A percentile compares a stretch with the other conserved stretches of the same genome.
Conservation (phyloP, 148 eudicot species). For the Amaranthus cruentus region DNA sequence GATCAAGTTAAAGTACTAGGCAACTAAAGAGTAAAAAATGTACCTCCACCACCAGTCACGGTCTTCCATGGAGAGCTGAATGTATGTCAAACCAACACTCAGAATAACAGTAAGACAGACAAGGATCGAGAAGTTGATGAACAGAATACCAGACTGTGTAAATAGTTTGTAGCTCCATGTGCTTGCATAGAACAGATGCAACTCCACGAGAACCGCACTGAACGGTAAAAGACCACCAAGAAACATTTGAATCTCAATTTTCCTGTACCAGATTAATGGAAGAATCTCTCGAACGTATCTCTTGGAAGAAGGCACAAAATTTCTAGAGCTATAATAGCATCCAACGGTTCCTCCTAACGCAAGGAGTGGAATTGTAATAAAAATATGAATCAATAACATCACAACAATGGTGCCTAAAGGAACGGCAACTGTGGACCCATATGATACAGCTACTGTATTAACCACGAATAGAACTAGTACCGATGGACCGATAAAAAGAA, state of each 20-base stretch:
- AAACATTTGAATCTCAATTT: constrained; percentile 58
- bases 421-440: constrained; percentile 60
- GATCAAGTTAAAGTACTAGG: background rate
- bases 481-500: constrained; percentile 54
- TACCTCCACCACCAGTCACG: constrained; percentile 79
- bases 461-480: constrained; percentile 38
- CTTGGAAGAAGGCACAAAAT: constrained; percentile 46
- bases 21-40: background rate
- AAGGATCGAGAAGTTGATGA: constrained; percentile 50
- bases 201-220: constrained; percentile 64
- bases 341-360: constrained; percentile 67
- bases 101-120: constrained; percentile 42
- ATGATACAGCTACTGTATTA: constrained; percentile 47
- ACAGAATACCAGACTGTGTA: constrained; percentile 41
- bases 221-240: constrained; percentile 74
- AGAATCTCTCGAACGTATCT: constrained; percentile 55
- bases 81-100: constrained; percentile 36
- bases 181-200: constrained; percentile 64
- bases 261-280: constrained; percentile 52
- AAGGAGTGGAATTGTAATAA: constrained; percentile 50
- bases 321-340: constrained; percentile 32
- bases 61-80: constrained; percentile 37
- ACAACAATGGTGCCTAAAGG: constrained; percentile 64
- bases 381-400: constrained; percentile 37
- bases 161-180: constrained; percentile 77